Base-by-base conservation (phyloP, 257 asterid genomes). In the Solanum pimpinellifolium region DNA sequence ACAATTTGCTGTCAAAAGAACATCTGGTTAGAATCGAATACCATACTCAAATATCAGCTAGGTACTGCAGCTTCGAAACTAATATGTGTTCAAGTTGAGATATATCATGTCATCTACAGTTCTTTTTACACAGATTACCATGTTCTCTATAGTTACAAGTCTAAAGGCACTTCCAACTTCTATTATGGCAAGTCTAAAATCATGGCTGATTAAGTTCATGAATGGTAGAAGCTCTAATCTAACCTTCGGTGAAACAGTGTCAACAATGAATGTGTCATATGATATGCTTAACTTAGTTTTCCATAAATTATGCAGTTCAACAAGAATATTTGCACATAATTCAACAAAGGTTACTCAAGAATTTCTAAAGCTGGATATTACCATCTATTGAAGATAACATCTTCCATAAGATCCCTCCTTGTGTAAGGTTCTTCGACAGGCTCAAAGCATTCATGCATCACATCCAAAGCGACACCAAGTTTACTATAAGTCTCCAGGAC, bases 361-460 rank as follows among this genome's bases (percentile, higher is more conserved):
- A 68, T 65, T 41, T 37, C 29, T 16, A 39, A 37, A 65, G 66
- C 39, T 69, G 73, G 49, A 85, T 86, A 92, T 90, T 88, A 95
- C 98, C 96, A 46, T 92, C 93, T 91, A 88, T 88, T 91, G 76
- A 95, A 95, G 83, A 95, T 90, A 49, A 94, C 92, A 91, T 93
- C 96, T 93, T 95, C 96, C 88, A 94, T 91, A 83, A 95, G 91
- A 91, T 94, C 98, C 81, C 93, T 91, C 83, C 83, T 90, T 73
- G 94, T 92, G 75, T 92, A 88, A 88, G 94, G 94, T 91, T 94
- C 98, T 89, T 91, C 89, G 86, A 95, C 92, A 47, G 98, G 95
- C 87, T 94, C 93, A 80, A 95, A 95, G 90, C 98, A 95, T 86
- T 95, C 98, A 86, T 95, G 98, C 96, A 95, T 95, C 91, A 95